A percentile compares a stretch with the other conserved stretches of the same genome.
Evolutionary conservation across 1,284 basidiomycete genomes (phyloP).

Genomic region (Pascua guehoae): DNA sequence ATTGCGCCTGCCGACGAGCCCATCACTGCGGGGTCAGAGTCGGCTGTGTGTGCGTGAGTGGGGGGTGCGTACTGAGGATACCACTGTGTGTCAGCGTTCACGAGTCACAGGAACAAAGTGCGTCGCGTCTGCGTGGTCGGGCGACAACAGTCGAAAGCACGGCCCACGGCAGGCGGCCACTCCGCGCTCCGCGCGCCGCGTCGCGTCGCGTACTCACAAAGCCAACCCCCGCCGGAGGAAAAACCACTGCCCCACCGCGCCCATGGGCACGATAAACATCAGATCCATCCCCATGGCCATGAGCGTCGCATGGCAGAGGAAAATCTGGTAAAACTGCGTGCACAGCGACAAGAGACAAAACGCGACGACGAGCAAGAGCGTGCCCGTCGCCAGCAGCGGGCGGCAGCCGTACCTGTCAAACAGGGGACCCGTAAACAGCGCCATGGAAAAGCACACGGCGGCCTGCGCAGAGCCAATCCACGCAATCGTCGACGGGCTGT

Average conservation of each 20-base stretch:
- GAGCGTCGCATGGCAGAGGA: constrained; percentile 33
- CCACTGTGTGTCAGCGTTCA: constrained; percentile 17
- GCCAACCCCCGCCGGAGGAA: constrained; percentile 35
- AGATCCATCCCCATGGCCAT: constrained; percentile 37
- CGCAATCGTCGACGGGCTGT: constrained; percentile 30
- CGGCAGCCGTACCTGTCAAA: constrained; percentile 39
- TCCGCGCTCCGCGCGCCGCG: too few species aligned
- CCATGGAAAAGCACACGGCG: constrained; percentile 32
- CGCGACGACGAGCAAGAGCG: constrained; percentile 21
- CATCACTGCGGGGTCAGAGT: constrained; percentile 15
- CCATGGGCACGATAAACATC: constrained; percentile 40
- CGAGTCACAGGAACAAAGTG: too few species aligned
- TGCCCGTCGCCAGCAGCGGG: constrained; percentile 29
- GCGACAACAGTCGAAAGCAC: too few species aligned
- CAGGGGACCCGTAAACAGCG: constrained; percentile 35
- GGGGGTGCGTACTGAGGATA: constrained; percentile 10
- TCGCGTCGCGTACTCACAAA: constrained; percentile 27
- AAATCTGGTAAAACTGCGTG: constrained; percentile 34
- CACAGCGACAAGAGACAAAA: constrained; percentile 32
- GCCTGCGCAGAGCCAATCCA: constrained; percentile 39
- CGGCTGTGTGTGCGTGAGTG: not conserved
- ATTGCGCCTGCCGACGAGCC: constrained; percentile 37
- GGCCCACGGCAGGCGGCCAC: too few species aligned
- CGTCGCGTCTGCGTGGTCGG: too few species aligned
- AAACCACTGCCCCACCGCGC: constrained; percentile 43